Conservation (phyloP, 2,329 filamentous ascomycete species). For the Coniochaeta sp. region DNA sequence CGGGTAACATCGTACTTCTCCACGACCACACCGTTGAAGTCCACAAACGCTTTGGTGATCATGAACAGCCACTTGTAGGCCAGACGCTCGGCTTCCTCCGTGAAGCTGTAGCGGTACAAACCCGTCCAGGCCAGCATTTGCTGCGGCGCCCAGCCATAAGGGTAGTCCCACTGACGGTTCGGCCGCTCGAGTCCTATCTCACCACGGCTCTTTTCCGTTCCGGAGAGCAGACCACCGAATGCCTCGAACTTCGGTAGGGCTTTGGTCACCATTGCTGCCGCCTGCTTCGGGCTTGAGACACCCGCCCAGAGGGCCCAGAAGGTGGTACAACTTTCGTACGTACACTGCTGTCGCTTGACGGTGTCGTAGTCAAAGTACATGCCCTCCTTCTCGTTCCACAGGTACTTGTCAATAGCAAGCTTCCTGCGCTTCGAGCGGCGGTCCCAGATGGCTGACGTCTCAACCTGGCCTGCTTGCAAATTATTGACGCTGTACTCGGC, state of each 20-base stretch:
- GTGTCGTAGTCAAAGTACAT: conserved; percentile 99
- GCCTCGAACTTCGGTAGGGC: conserved; percentile 84
- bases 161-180: conserved; percentile 97
- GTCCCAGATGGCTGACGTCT: conserved; percentile 85
- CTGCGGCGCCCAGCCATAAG: conserved; percentile 96
- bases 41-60: conserved; percentile 97
- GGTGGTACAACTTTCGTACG: conserved; percentile 86
- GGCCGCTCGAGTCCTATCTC: conserved; percentile 71
- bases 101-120: conserved; percentile 83
- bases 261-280: conserved; percentile 70
- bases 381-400: conserved; percentile 86
- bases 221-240: conserved; percentile 79
- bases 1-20: conserved; percentile 98
- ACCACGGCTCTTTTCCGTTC: conserved; percentile 83
- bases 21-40: conserved; percentile 96
- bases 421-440: conserved; percentile 79
- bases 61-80: conserved; percentile 97
- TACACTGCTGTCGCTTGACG: conserved; percentile 67
- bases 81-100: conserved; percentile 79
- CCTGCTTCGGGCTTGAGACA: conserved; percentile 76
- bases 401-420: conserved; percentile 79
- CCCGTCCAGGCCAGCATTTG: conserved; percentile 98
- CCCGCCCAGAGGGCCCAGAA: conserved; percentile 98
- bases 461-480: conserved; percentile 59
- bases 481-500: conserved; percentile 69